Percentiles rank a stretch among this genome's conserved stretches.
Evolutionary conservation across 345 rosid species (phyloP).

Genomic region (Iberis pinnata): DNA sequence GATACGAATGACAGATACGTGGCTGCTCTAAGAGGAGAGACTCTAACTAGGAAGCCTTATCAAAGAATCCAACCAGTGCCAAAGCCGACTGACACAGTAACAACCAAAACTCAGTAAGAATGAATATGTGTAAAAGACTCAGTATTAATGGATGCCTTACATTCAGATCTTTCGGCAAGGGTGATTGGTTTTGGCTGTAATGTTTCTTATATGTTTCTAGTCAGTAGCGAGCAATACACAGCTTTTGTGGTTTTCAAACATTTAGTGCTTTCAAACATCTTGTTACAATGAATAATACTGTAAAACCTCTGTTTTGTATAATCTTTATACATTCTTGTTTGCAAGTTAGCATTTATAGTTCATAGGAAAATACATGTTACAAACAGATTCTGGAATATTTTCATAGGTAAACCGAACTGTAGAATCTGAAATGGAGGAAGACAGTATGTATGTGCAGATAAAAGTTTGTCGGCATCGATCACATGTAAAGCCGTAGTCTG

Average conservation of each 20-base stretch:
- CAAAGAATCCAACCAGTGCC: slow-evolving; percentile 69
- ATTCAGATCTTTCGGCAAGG: slow-evolving; percentile 1
- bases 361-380: neutral
- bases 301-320: slow-evolving; percentile 11
- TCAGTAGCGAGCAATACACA: neutral
- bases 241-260: slow-evolving; percentile 9
- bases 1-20: slow-evolving; percentile 87
- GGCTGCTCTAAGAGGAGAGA: slow-evolving; percentile 84
- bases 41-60: slow-evolving; percentile 77
- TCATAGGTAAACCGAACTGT: neutral
- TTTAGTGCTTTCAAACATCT: slow-evolving; percentile 16
- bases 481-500: slow-evolving; percentile 47
- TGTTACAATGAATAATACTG: slow-evolving; percentile 18
- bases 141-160: slow-evolving; percentile 1
- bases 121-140: neutral
- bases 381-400: slow-evolving; percentile 7
- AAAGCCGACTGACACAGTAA: slow-evolving; percentile 27
- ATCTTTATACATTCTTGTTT: slow-evolving; percentile 21
- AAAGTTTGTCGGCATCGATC: slow-evolving; percentile 6
- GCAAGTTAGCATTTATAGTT: neutral
- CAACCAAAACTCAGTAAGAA: slow-evolving; percentile 21
- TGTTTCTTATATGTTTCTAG: neutral
- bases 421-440: slow-evolving; percentile 6
- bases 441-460: slow-evolving; percentile 3
- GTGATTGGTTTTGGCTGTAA: slow-evolving; percentile 8